These are phyloP conservation scores for Talaromyces sp. DNA, from an alignment of 2,329 filamentous ascomycete species.

Conservation along the genomic window DNA sequence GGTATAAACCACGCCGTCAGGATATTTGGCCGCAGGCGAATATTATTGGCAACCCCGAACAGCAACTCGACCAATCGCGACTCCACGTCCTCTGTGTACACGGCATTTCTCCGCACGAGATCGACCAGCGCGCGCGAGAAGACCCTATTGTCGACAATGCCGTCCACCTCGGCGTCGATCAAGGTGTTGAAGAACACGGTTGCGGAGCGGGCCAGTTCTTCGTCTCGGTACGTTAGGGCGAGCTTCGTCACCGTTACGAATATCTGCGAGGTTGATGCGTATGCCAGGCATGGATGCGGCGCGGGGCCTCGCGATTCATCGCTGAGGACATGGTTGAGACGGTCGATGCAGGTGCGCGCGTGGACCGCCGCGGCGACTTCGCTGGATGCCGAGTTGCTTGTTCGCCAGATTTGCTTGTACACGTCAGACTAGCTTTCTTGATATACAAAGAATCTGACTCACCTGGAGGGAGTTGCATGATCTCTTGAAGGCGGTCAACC, in stretches of 20 bases:
- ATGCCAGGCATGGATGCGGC: slow-evolving; percentile 87
- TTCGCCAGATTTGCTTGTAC: slow-evolving; percentile 56
- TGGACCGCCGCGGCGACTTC: slow-evolving; percentile 49
- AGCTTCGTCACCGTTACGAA: slow-evolving; percentile 88
- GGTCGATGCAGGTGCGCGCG: slow-evolving; percentile 50
- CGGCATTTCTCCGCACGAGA: slow-evolving; percentile 67
- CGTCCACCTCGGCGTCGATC: slow-evolving; percentile 94
- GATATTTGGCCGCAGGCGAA: slow-evolving; percentile 80
- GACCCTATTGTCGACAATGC: slow-evolving; percentile 77
- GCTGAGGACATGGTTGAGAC: slow-evolving; percentile 64
- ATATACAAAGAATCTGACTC: slow-evolving; percentile 12
- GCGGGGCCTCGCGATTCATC: slow-evolving; percentile 85
- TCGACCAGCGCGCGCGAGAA: slow-evolving; percentile 87
- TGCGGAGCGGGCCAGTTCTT: slow-evolving; percentile 77
- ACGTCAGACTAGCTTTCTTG: neutral
- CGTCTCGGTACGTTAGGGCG: slow-evolving; percentile 76
- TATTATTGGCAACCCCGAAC: slow-evolving; percentile 96
- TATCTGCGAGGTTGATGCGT: slow-evolving; percentile 78
- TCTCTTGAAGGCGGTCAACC: slow-evolving; percentile 57
- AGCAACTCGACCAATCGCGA: slow-evolving; percentile 85
- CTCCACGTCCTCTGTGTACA: slow-evolving; percentile 72
- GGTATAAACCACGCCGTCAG: slow-evolving; percentile 87
- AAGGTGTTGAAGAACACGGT: slow-evolving; percentile 84
- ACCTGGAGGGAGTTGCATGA: slow-evolving; percentile 46
- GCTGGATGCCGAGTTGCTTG: slow-evolving; percentile 45